Conservation (phyloP, 495 filamentous ascomycete genomes). For the Glarea lozoyensis region DNA sequence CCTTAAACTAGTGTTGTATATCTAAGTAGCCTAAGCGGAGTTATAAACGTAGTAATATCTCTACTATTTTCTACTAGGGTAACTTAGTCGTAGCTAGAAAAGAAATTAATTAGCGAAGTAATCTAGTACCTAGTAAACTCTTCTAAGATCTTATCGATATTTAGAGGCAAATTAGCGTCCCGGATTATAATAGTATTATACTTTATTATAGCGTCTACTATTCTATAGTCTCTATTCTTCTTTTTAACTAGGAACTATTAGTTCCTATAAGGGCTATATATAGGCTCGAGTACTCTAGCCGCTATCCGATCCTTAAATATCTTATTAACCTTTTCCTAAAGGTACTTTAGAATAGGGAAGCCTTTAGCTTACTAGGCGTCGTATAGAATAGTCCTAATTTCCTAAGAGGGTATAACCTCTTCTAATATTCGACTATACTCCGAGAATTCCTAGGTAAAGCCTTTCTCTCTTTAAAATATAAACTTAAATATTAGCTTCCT, state of each 20-base stretch:
- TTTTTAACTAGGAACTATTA: conserved; percentile 1
- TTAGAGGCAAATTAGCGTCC: background rate
- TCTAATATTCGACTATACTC: background rate
- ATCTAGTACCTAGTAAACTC: background rate
- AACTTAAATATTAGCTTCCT: background rate
- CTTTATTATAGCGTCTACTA: background rate
- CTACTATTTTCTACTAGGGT: background rate
- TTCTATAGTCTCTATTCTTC: background rate
- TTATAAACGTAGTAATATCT: conserved; percentile 1
- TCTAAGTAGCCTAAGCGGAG: background rate
- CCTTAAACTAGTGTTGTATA: background rate
- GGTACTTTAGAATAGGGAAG: background rate
- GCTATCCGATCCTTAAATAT: background rate
- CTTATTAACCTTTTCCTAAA: background rate
- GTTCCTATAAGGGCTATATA: background rate
- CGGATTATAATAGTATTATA: background rate
- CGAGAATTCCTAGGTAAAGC: background rate
- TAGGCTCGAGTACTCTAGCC: background rate
- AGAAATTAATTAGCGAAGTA: background rate
- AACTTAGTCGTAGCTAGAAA: conserved; percentile 18
- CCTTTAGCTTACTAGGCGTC: background rate
- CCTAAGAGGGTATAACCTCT: background rate
- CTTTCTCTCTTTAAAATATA: background rate
- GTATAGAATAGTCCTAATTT: background rate
- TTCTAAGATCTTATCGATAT: background rate